Evolutionary conservation across 2,329 filamentous ascomycete genomes (phyloP).

Genomic region (Coccinonectria pachysandricola): DNA sequence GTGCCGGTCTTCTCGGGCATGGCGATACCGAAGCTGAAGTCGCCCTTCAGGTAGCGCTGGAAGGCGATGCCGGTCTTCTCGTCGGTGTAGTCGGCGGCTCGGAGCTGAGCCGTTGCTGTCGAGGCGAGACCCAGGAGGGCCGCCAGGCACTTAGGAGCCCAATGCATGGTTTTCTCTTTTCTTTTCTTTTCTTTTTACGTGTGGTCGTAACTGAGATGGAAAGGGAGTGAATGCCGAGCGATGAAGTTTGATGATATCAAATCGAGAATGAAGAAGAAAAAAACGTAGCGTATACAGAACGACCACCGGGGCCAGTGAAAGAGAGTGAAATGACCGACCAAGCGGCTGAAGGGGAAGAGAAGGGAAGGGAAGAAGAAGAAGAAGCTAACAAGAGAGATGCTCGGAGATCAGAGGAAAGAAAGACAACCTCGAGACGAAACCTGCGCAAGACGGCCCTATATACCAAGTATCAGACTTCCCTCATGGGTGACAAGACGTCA

Average conservation of each 20-base stretch:
- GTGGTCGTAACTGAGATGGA: too few relatives aligned
- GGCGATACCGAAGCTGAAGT: slow-evolving; percentile 39
- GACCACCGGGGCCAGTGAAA: too few relatives aligned
- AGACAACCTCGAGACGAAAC: background rate
- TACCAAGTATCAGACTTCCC: too few relatives aligned
- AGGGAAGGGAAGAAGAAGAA: background rate
- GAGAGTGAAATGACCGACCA: too few relatives aligned
- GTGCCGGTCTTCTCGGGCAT: slow-evolving; percentile 35
- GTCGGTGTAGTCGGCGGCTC: slow-evolving; percentile 26
- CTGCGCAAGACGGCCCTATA: background rate
- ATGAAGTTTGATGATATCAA: too few relatives aligned
- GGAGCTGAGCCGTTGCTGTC: slow-evolving; percentile 10
- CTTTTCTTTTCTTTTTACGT: too few relatives aligned
- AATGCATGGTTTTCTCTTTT: slow-evolving; percentile 8
- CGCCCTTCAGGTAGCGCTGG: slow-evolving; percentile 24
- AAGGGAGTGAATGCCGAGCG: too few relatives aligned
- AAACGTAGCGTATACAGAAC: too few relatives aligned
- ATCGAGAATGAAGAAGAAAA: too few relatives aligned
- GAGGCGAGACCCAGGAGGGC: slow-evolving; percentile 14
- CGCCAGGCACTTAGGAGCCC: slow-evolving; percentile 5
- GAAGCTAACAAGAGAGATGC: background rate
- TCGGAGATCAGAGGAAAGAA: background rate
- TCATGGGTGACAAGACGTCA: too few relatives aligned
- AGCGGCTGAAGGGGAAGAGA: background rate
- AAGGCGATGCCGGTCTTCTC: slow-evolving; percentile 36